Evolutionary conservation across 1,284 basidiomycete species (phyloP).

Genomic region (Porodaedalea pini): DNA sequence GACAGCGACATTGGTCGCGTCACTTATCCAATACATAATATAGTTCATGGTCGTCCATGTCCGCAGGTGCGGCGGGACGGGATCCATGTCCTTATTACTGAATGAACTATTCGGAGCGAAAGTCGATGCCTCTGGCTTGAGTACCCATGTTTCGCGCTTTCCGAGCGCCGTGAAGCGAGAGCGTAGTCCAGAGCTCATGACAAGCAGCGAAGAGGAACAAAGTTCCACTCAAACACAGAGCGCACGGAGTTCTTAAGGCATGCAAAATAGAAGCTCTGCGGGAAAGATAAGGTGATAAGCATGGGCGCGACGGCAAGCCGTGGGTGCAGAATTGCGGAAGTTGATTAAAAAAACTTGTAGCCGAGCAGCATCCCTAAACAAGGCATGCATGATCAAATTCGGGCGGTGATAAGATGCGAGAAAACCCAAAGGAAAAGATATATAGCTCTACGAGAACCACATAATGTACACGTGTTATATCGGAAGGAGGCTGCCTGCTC

Average conservation of each 20-base stretch:
- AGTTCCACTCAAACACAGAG: background rate
- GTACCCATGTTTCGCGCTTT: slow-evolving; percentile 36
- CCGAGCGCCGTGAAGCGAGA: background rate
- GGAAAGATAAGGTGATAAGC: slow-evolving; percentile 4
- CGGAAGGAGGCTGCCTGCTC: slow-evolving; percentile 77
- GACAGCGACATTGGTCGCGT: slow-evolving; percentile 46
- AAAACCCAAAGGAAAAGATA: background rate
- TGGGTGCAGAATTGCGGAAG: background rate
- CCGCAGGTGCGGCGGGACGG: slow-evolving; percentile 51
- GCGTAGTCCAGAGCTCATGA: background rate
- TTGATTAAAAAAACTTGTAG: background rate
- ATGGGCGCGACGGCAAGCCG: background rate
- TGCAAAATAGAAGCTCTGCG: background rate
- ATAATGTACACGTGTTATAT: slow-evolving; percentile 39
- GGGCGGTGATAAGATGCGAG: background rate
- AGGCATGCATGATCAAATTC: background rate
- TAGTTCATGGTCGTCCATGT: slow-evolving; percentile 66
- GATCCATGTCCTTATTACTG: slow-evolving; percentile 76
- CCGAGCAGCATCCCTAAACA: background rate
- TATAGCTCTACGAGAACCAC: background rate
- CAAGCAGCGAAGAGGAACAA: background rate
- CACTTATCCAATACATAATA: slow-evolving; percentile 63
- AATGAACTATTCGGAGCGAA: slow-evolving; percentile 51
- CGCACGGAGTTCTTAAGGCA: background rate
- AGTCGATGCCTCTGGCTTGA: slow-evolving; percentile 47